Evolutionary conservation across 2,329 filamentous ascomycete species (phyloP), one percentile per base, ranked within the genome.

Genomic region (Teratosphaeria zuluensis): DNA sequence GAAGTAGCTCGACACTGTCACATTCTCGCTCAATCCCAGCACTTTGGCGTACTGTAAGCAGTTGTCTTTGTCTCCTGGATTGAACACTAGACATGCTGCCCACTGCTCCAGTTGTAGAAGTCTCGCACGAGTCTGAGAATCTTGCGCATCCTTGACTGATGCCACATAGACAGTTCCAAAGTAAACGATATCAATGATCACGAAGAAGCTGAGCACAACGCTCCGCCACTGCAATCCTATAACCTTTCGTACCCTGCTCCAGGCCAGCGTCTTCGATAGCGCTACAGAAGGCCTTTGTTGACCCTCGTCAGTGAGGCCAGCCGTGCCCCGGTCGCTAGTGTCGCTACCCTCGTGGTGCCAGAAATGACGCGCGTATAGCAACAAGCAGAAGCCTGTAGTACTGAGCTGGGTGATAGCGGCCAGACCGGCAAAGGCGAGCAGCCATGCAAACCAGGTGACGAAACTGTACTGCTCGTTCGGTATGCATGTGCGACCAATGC

Each of bases 401-500:
- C 63, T 56, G 1, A 63, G 58, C 55, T 74, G 70, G 5, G 74
- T 59, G 8, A 71, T 24, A 14, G 73, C 69, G 1, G 71, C 67
- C 16, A 65, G 54, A 38, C 61, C 56, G 16, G 61, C 62, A 53
- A 75, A 73, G 4, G 66, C 61, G 46, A 75, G 63, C 4, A 73
- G 62, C 72, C 73, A 75, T 38, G 65, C 62, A 66, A 73, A 75
- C 60, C 73, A 74, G 1, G 70, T 71, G 42, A 85, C 83, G 70
- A 95, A 77, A 61, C 89, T 90, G 72, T 95, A 83, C 58, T 84
- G 76, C 72, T 95, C 89, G 77, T 96, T 96, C 77, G 96, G 91
- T 72, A 96, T 91, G 74, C 92, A 97, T 28, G 90, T 88, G 53
- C 83, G 81, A 56, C 92, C 92, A 68, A 96, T 95, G 56, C 92